Base-by-base conservation (phyloP, 164 flowering plant genomes). In the Platanus orientalis region DNA sequence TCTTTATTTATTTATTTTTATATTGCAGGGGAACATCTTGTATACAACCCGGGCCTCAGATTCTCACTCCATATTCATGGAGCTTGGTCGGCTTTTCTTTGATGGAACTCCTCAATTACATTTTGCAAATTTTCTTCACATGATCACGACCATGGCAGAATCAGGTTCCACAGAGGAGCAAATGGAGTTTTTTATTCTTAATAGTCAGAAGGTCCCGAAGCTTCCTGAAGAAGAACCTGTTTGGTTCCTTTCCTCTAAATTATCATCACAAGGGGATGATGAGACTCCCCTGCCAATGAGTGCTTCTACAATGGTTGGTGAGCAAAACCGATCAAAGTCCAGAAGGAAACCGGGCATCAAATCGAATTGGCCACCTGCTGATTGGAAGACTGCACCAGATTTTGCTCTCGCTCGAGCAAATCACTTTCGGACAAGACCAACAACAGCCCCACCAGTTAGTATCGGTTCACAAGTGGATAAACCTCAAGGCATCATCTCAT, bases 61-160 rank as follows among this genome's bases (percentile, higher is more conserved):
- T 69, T 57, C 76, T 28, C 96, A 92, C 68, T 71, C 94, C 29
- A 32, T 92, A 56, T 95, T 81, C 76, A 68, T 89, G 86, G 99
- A 95, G 73, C 81, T 95, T 25, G 88, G 96, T 68, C 79, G 87
- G 65, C 61, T 85, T 50, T 81, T 89, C 44, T 83, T 81, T 62
- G 48, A 73, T 64, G 94, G 90, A 51, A 61, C 61, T 66, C 76
- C 86, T 19, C 83, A 92, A 14, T 61, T 91, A 40, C 88, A 84
- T 58, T 68, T 95, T 61, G 97, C 99, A 54, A 95, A 95, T 82
- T 95, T 92, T 75, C 97, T 95, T 67, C 92, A 86, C 75, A 83
- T 89, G 96, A 74, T 95, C 61, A 80, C 84, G 58, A 88, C 96
- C 36, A 92, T 88, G 97, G 88, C 73, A 24, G 85, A 95, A 73